Evolutionary conservation across 108 stramenopile genomes (phyloP).

Genomic region (Poteriospumella lacustris): DNA sequence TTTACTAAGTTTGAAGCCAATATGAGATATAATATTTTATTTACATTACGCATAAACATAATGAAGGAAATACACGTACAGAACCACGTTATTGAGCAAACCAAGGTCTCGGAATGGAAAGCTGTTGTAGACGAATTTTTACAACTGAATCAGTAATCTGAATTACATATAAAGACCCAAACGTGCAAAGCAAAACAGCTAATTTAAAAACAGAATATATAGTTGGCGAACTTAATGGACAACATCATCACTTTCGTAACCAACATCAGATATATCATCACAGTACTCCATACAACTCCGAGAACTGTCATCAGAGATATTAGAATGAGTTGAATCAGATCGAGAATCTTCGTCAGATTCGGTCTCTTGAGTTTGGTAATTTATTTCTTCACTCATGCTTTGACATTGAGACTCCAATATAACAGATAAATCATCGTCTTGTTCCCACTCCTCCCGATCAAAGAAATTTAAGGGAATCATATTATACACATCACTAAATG

Average conservation of each 20-base stretch:
- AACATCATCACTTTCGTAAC: constrained; percentile 8
- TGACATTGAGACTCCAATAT: constrained; percentile 8
- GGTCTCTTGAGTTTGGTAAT: constrained; percentile 7
- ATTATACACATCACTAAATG: constrained; percentile 9
- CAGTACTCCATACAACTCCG: constrained; percentile 2
- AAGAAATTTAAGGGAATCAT: constrained; percentile 9
- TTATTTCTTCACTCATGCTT: constrained; percentile 8
- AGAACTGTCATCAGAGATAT: constrained; percentile 8
- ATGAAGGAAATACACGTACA: constrained; percentile 8
- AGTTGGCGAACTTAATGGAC: constrained; percentile 7
- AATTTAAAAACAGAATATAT: constrained; percentile 10
- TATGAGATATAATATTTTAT: constrained; percentile 10
- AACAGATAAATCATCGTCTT: constrained; percentile 8
- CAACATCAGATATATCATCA: constrained; percentile 8
- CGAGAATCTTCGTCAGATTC: constrained; percentile 7
- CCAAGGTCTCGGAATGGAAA: constrained; percentile 6
- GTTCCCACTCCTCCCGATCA: constrained; percentile 6
- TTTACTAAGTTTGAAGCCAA: constrained; percentile 8
- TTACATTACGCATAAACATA: constrained; percentile 9
- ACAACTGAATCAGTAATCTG: constrained; percentile 8
- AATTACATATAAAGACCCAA: constrained; percentile 9
- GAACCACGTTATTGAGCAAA: constrained; percentile 7
- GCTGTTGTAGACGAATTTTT: constrained; percentile 8
- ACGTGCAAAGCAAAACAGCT: constrained; percentile 7
- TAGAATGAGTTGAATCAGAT: constrained; percentile 8